phyloP scores from a whole-genome alignment of 768 basidiomycete genomes.

The Pleurotus sapidus region DNA sequence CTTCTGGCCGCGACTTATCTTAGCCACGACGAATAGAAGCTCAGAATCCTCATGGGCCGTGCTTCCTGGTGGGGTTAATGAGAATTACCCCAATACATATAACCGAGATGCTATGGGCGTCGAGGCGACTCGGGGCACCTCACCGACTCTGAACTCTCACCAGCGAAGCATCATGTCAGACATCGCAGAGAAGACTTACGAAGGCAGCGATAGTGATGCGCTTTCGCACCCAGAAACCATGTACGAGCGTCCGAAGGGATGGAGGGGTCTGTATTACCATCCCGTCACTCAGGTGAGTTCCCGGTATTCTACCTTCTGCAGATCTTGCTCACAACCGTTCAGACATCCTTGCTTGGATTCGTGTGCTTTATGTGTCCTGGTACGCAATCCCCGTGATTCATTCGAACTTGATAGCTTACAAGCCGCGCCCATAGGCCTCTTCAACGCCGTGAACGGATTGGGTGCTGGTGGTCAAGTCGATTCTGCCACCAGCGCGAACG shows the following conservation, averaged over 20 bases:
- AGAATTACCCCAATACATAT: no score
- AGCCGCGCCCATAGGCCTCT: conserved; percentile 51
- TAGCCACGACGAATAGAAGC: no score
- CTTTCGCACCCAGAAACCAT: conserved; percentile 23
- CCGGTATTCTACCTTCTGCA: conserved; percentile 4
- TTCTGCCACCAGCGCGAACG: conserved; percentile 51
- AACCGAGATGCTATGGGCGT: no score
- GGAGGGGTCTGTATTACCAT: conserved; percentile 57
- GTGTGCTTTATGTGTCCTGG: conserved; percentile 66
- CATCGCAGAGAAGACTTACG: conserved; percentile 16
- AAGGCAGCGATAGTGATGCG: conserved; percentile 16
- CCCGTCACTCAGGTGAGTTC: conserved; percentile 43
- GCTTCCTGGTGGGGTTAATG: no score
- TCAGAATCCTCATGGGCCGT: no score
- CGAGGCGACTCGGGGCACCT: no score
- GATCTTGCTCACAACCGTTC: background rate
- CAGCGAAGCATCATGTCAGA: background rate
- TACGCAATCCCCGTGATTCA: conserved; percentile 25
- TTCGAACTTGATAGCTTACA: background rate
- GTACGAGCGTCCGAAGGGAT: conserved; percentile 46
- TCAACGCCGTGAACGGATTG: conserved; percentile 62
- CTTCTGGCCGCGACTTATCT: no score
- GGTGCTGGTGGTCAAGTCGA: conserved; percentile 62
- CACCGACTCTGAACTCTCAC: no score
- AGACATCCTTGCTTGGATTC: conserved; percentile 61